A percentile compares a stretch with the other conserved stretches of the same genome.
phyloP scores from a whole-genome alignment of 2,329 filamentous ascomycete genomes.

The Cercospora sesami region DNA sequence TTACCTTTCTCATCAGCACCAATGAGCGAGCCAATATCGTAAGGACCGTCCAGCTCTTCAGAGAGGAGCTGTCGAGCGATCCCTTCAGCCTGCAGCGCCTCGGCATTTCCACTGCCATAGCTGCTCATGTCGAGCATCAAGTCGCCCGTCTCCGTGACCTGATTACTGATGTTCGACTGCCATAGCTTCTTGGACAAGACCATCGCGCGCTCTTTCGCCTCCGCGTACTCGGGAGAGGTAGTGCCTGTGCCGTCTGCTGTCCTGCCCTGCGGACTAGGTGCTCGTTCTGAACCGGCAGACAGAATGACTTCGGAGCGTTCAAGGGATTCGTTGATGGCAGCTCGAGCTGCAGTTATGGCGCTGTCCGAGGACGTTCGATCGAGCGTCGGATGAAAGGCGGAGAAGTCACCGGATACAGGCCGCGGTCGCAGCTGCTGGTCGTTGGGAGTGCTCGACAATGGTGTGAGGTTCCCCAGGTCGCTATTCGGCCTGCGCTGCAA shows the following conservation, averaged over 20 bases:
- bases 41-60: conserved; percentile 90
- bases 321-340: conserved; percentile 41
- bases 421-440: conserved; percentile 20
- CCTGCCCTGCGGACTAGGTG: conserved; percentile 28
- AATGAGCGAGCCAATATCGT: conserved; percentile 93
- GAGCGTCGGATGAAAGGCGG: conserved; percentile 24
- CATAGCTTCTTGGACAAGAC: conserved; percentile 84
- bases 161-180: conserved; percentile 85
- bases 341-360: conserved; percentile 49
- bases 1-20: conserved; percentile 95
- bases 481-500: conserved; percentile 44
- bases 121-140: conserved; percentile 98
- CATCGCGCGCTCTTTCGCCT: conserved; percentile 80
- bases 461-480: conserved; percentile 46
- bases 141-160: conserved; percentile 89
- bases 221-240: conserved; percentile 69
- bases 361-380: conserved; percentile 58
- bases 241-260: conserved; percentile 47
- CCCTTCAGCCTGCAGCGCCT: conserved; percentile 88
- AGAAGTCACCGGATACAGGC: conserved; percentile 28
- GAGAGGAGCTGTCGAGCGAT: conserved; percentile 88
- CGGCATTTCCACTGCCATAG: conserved; percentile 91
- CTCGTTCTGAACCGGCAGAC: conserved; percentile 21
- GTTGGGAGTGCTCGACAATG: conserved; percentile 23
- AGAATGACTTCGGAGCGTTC: conserved; percentile 31